These are phyloP conservation scores for Pichia sp. DNA, from an alignment of 1,139 yeast species.

Conservation along the genomic window DNA sequence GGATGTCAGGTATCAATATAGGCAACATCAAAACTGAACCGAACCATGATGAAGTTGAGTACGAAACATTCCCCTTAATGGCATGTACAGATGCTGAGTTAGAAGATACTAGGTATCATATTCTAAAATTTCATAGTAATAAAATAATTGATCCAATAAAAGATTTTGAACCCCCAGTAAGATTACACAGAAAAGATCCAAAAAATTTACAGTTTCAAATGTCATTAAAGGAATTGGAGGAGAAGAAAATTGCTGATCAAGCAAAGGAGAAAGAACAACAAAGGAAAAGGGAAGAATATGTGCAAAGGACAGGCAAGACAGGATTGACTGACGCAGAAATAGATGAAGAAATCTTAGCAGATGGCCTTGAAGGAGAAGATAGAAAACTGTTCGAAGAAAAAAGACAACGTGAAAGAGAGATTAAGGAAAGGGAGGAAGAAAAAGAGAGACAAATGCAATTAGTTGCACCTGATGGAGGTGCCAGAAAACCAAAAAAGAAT, in stretches of 20 bases:
- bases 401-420: slow-evolving; percentile 29
- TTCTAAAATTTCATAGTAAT: slow-evolving; percentile 72
- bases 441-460: slow-evolving; percentile 49
- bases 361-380: slow-evolving; percentile 26
- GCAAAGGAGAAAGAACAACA: slow-evolving; percentile 28
- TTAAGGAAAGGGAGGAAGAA: slow-evolving; percentile 22
- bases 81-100: slow-evolving; percentile 70
- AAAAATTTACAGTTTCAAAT: slow-evolving; percentile 80
- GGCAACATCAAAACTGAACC: slow-evolving; percentile 5
- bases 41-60: slow-evolving; percentile 16
- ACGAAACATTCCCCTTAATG: slow-evolving; percentile 60
- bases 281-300: slow-evolving; percentile 25
- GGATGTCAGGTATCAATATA: neutral
- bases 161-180: slow-evolving; percentile 72
- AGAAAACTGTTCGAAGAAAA: slow-evolving; percentile 23
- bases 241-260: slow-evolving; percentile 39
- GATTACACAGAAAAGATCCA: slow-evolving; percentile 90
- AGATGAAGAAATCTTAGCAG: slow-evolving; percentile 25
- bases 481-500: slow-evolving; percentile 55
- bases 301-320: slow-evolving; percentile 19
- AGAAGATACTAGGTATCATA: slow-evolving; percentile 69
- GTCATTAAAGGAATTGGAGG: slow-evolving; percentile 55
- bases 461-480: slow-evolving; percentile 94
- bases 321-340: slow-evolving; percentile 22
- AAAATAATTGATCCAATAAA: slow-evolving; percentile 59